Conservation (phyloP, 345 rosid genomes). For the Populus deltoides region DNA sequence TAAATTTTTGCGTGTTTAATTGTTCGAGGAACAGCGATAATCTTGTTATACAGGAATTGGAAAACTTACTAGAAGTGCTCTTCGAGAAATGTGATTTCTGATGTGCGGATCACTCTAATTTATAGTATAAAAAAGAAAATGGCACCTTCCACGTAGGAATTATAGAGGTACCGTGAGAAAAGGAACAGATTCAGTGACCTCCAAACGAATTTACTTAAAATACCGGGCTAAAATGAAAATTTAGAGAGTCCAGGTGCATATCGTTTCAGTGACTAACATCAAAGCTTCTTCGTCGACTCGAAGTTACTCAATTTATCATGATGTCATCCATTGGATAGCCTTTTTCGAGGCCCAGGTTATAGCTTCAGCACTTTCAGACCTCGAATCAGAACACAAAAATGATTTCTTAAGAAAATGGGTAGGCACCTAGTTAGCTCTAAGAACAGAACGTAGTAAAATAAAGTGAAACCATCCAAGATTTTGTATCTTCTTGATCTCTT, state of each 20-base stretch:
- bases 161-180: too few relatives aligned
- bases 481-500: background rate
- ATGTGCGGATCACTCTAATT: background rate
- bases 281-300: background rate
- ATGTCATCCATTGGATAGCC: background rate
- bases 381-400: background rate
- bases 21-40: too few relatives aligned
- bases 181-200: background rate
- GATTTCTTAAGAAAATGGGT: too few relatives aligned
- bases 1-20: too few relatives aligned
- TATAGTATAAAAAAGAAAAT: background rate
- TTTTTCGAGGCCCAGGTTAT: background rate
- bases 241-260: background rate
- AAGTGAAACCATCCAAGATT: background rate
- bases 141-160: background rate
- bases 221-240: background rate
- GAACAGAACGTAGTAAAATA: background rate
- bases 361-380: background rate
- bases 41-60: background rate
- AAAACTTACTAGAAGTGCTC: background rate
- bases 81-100: background rate
- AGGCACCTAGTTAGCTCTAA: background rate
- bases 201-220: background rate
- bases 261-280: background rate
- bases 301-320: background rate